Percentiles rank a stretch among this genome's conserved stretches.
These are phyloP conservation scores for Penicillium antarcticum DNA, from an alignment of 495 filamentous ascomycete species.

Conservation along the genomic window DNA sequence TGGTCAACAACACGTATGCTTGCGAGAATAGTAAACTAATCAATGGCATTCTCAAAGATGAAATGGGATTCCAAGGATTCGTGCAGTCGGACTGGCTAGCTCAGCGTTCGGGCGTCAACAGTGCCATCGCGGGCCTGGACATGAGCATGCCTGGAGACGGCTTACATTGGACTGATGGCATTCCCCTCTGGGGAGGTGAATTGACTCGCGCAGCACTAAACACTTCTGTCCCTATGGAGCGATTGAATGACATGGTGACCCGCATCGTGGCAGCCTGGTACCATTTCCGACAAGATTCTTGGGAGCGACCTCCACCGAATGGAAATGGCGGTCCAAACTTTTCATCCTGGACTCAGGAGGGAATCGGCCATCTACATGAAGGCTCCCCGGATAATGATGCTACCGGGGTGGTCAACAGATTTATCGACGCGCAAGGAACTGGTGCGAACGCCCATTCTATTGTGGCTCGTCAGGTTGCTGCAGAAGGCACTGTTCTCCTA, in stretches of 20 bases:
- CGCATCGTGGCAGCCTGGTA: constrained; percentile 92
- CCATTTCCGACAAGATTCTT: constrained; percentile 78
- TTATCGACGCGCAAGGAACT: constrained; percentile 62
- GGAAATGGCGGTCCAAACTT: constrained; percentile 79
- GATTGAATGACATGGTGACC: constrained; percentile 91
- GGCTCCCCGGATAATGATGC: constrained; percentile 57
- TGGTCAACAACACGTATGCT: constrained; percentile 86
- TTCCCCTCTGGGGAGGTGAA: constrained; percentile 75
- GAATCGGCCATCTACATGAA: constrained; percentile 60
- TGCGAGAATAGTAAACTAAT: constrained; percentile 90
- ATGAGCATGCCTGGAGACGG: constrained; percentile 98
- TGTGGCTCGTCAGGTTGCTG: constrained; percentile 69
- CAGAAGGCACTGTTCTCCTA: constrained; percentile 81
- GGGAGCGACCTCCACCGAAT: constrained; percentile 50
- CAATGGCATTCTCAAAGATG: constrained; percentile 92
- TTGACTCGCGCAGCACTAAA: constrained; percentile 79
- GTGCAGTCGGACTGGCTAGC: constrained; percentile 94
- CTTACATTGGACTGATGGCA: constrained; percentile 67
- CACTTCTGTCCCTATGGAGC: constrained; percentile 72
- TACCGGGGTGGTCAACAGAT: constrained; percentile 69
- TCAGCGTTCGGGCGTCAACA: constrained; percentile 75
- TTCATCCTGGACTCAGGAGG: constrained; percentile 80
- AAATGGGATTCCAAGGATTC: constrained; percentile 92
- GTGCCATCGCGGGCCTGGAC: constrained; percentile 80
- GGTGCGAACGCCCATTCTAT: constrained; percentile 62